phyloP scores from a whole-genome alignment of 2,329 filamentous ascomycete genomes.

The Fusarium piperis region DNA sequence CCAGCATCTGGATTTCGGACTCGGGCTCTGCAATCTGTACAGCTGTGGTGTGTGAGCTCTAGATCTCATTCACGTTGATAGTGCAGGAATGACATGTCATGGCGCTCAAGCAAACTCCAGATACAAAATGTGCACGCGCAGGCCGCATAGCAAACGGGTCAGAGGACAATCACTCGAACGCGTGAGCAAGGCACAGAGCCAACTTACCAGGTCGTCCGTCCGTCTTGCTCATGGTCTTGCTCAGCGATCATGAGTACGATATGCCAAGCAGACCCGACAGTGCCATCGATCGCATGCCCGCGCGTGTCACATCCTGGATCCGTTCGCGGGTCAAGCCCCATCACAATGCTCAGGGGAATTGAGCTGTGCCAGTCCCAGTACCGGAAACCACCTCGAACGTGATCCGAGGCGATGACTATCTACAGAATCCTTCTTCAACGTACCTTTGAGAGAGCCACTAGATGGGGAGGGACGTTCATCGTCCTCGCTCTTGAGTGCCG shows the following conservation, averaged over 20 bases:
- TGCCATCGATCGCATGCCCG: not conserved
- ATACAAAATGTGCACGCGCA: not conserved
- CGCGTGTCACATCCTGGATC: not conserved
- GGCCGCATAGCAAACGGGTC: not conserved
- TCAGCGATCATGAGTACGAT: not conserved
- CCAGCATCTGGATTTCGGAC: conserved; percentile 43
- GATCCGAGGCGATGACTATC: not conserved
- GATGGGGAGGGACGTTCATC: conserved; percentile 52
- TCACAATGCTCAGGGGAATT: conserved; percentile 13
- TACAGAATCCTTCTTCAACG: conserved; percentile 32
- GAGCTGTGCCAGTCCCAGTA: conserved; percentile 3
- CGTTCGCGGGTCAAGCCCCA: not conserved
- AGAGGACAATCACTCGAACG: conserved; percentile 13
- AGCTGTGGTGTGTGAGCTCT: conserved; percentile 49
- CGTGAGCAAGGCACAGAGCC: not conserved
- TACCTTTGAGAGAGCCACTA: conserved; percentile 56
- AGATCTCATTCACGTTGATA: not conserved
- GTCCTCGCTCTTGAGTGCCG: conserved; percentile 57
- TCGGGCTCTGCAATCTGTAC: conserved; percentile 68
- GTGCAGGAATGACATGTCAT: not conserved
- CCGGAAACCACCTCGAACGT: not conserved
- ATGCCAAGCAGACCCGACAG: not conserved
- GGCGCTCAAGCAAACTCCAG: not conserved
- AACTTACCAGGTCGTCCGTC: not conserved
- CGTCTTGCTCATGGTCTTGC: not conserved